Evolutionary conservation across 345 rosid genomes (phyloP), one percentile per base, ranked within the genome.

Genomic region (Syzygium oleosum): DNA sequence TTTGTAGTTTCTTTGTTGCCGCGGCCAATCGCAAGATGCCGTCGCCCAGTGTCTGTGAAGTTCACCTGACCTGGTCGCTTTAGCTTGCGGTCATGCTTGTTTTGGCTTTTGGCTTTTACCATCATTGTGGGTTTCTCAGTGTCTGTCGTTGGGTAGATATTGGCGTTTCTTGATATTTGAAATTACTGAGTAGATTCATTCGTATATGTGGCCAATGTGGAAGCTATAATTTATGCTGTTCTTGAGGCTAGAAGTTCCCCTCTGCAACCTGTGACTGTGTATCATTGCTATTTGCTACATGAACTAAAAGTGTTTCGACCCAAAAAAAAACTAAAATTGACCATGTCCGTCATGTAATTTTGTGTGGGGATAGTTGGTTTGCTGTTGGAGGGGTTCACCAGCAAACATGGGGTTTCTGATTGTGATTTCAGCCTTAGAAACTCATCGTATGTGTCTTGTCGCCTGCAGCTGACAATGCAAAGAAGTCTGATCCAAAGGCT

Each of bases 401-500:
- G 7, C 25, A 19, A 73, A 9, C 83, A 4, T 73, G 27, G 52
- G 55, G 34, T 49, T 84, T 84, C 41, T 49, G 55, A 7, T 84
- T 84, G 46, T 84, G 46, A 19, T 52, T 68, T 84, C 49, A 84
- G 16, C 25, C 15, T 9, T 11, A 9, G 43, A 21, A 84, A 52
- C 11, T 21, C 43, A 16, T 84, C 43, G n/a, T 9, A n/a, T 27
- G 77, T 49, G 23, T n/a, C 10, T 68, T 9, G 73, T 31, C 9
- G 0, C 43, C 52, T 80, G 34, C 87, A 87, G 91, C 84, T 90
- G 95, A 90, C 91, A 95, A 92, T 78, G 86, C 93, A 0, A 95
- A 95, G 90, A 95, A 96, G 93, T 92, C 91, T 3, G 99, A 96
- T 85, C 93, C 98, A 3, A 96, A 96, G 95, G 95, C 96, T 46